Conservation (phyloP, 208 protist species). For the Trypanosoma conorhini region DNA sequence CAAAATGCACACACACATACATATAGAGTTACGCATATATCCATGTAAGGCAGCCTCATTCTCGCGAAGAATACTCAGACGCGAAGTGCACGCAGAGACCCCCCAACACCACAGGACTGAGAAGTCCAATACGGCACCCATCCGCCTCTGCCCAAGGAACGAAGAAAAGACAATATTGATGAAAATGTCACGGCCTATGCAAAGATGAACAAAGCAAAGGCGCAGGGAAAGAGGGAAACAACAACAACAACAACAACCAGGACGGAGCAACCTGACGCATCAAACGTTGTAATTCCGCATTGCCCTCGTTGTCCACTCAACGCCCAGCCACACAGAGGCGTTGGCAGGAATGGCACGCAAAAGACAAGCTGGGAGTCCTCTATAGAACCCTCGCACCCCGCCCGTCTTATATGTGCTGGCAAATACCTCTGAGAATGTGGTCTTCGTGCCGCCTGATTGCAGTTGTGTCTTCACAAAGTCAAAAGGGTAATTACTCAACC, state of each 20-base stretch:
- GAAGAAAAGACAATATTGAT: background rate
- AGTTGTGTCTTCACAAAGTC: conserved; percentile 74
- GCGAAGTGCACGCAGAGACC: no score
- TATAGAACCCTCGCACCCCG: conserved; percentile 59
- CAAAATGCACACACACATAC: no score
- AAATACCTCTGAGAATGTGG: conserved; percentile 39
- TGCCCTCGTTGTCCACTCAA: conserved; percentile 48
- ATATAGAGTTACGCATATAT: no score
- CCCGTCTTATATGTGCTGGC: conserved; percentile 33
- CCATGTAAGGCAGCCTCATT: no score
- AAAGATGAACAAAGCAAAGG: background rate
- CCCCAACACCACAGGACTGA: no score
- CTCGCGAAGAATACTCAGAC: no score
- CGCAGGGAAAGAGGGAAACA: background rate
- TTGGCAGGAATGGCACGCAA: conserved; percentile 67
- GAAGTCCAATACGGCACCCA: background rate
- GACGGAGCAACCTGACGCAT: background rate
- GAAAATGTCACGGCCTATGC: background rate
- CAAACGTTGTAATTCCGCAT: conserved; percentile 52
- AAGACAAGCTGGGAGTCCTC: conserved; percentile 60
- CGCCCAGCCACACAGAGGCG: conserved; percentile 69
- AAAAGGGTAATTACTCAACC: conserved; percentile 72
- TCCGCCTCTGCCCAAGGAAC: background rate
- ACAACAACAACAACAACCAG: background rate
- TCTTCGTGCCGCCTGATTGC: conserved; percentile 40